Conservation (phyloP, 148 eudicot species). For the Persicaria tinctoria region DNA sequence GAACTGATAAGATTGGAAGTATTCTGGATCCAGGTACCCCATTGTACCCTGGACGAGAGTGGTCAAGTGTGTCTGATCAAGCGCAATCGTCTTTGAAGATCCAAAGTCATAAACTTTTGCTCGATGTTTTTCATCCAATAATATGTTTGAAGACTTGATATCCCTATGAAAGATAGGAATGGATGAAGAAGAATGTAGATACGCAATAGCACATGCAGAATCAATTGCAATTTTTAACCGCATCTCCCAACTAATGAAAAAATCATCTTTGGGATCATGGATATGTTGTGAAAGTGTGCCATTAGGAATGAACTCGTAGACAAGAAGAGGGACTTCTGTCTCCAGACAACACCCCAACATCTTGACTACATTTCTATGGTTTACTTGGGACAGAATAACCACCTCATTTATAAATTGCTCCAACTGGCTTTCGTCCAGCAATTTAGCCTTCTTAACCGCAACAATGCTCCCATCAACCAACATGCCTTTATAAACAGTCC, state of each 20-base stretch:
- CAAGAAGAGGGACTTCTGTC: constrained; percentile 6
- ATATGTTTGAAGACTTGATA: constrained; percentile 6
- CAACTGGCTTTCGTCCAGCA: neutral
- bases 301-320: constrained; percentile 1
- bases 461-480: neutral
- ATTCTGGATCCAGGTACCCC: constrained; percentile 3
- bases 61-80: constrained; percentile 6
- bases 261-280: neutral
- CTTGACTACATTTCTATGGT: neutral
- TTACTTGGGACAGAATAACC: constrained; percentile 5
- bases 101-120: constrained; percentile 2
- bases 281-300: neutral
- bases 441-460: constrained; percentile 4
- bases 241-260: neutral
- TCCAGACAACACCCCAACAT: neutral
- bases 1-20: constrained; percentile 8
- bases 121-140: neutral
- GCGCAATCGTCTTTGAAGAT: neutral
- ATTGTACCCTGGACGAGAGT: constrained; percentile 7
- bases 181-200: constrained; percentile 1
- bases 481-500: constrained; percentile 7
- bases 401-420: constrained; percentile 2
- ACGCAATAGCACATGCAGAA: neutral
- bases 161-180: neutral
- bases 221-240: neutral